phyloP scores from a whole-genome alignment of 768 basidiomycete genomes.

The Cystoderma amianthinum region DNA sequence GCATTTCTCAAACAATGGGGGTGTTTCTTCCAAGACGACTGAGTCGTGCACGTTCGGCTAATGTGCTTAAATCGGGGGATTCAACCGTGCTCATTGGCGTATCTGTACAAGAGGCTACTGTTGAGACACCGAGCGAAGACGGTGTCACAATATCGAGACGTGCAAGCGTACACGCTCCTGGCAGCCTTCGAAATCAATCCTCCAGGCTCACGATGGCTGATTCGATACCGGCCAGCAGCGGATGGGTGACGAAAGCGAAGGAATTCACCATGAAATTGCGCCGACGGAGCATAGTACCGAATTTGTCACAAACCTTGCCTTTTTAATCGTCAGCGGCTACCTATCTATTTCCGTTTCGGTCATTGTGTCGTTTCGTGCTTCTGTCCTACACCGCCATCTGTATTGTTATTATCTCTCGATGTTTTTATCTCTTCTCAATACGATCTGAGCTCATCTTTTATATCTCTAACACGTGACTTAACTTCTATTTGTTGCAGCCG shows the following conservation, averaged over 20 bases:
- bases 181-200: conserved; percentile 24
- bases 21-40: conserved; percentile 38
- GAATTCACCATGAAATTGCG: conserved; percentile 35
- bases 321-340: not conserved
- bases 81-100: conserved; percentile 35
- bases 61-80: conserved; percentile 22
- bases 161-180: conserved; percentile 23
- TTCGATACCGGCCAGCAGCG: conserved; percentile 12
- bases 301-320: not conserved
- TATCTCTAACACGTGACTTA: not conserved
- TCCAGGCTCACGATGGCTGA: conserved; percentile 22
- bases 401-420: not conserved
- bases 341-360: not conserved
- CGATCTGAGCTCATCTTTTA: conserved; percentile 1
- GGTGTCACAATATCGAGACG: conserved; percentile 11
- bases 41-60: conserved; percentile 32
- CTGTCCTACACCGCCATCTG: not conserved
- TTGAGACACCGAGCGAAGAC: conserved; percentile 16
- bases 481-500: not conserved
- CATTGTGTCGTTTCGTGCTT: conserved; percentile 3
- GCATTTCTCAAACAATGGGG: conserved; percentile 32
- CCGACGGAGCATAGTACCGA: conserved; percentile 24
- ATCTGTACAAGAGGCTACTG: conserved; percentile 40
- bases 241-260: conserved; percentile 30
- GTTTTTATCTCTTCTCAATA: conserved; percentile 3